Evolutionary conservation across 1,284 basidiomycete genomes (phyloP), one percentile per base, ranked within the genome.

Genomic region (Afroboletus lepidellus): DNA sequence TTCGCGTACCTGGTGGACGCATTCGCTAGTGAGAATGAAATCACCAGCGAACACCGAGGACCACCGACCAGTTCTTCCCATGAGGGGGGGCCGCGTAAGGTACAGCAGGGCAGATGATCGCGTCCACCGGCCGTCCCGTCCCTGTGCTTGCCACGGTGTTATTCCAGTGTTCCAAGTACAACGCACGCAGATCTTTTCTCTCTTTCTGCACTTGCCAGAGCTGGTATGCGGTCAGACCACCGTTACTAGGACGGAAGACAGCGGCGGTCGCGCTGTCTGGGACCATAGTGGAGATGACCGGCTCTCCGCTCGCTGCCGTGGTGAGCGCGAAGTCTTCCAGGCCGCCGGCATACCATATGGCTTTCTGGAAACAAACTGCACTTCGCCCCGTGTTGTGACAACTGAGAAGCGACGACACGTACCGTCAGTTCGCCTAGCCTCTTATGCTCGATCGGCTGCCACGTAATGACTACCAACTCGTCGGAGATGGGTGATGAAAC

Each of bases 111-210:
- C 72, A 70, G 33, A 89, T 79, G 42, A 89, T 76, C 0, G 81
- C 83, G 55, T 88, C 84, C 21, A 86, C 73, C 2, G 84, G 82
- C 8, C 85, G 71, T 0, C 81, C 82, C 1, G 84, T 86, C 2
- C 76, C 77, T 0, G 83, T 86, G 13, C 58, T 50, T 1, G 54
- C 56, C 11, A 57, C 59, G 0, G 82, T 84, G 4, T 69, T 71
- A 48, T 81, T 73, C 85, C 85, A 87, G 48, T 78, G 74, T 46
- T 79, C 75, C 21, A 85, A 68, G 57, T 84, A 77, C 27, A 67
- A 70, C 57, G 78, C 73, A 20, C 82, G 71, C 15, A 82, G 46
- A 30, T 72, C 69, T 3, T 63, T 69, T 55, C 71, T 78, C 46
- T 66, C 67, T 60, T 75, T 78, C 33, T 81, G 78, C 34, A 75